Evolutionary conservation across 208 protist genomes (phyloP), one percentile per base, ranked within the genome.

Genomic region (Entamoeba invadens): DNA sequence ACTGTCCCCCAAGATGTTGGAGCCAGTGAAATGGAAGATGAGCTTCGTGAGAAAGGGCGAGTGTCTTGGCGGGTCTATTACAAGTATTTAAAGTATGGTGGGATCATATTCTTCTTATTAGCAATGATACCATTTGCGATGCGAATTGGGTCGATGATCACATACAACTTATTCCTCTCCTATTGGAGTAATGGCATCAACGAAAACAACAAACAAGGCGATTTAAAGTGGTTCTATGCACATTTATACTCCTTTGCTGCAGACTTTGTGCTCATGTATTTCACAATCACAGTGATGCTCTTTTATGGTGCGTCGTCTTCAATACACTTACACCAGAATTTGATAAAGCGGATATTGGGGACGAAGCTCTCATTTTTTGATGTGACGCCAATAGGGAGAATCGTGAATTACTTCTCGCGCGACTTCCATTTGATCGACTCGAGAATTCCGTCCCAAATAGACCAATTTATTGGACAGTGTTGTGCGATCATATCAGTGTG

Each of bases 371-470:
- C 42, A 3, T 95, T 94, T n/a, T 95, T 95, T 50, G 93, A 94
- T 92, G 57, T 38, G n/a, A 95, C 94, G 0, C 94, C 94, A 44
- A 0, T 68, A 16, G 94, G 94, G 14, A 38, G 94, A 42, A 93
- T 95, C 21, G 12, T 94, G 5, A 95, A 94, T 46, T 46, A 93
- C 4, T 94, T 95, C 47, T 87, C 57, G 25, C 92, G 91, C 25
- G 94, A 95, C 87, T 50, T 93, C 44, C 38, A 93, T 47, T 68
- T 45, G 21, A 44, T 95, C 6, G 94, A 95, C 50, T 45, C 77
- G 14, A 91, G 21, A 45, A 45, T 91, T 42, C 38, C 77, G 6
- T 45, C 38, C 0, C 38, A 42, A 45, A 8, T 91, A 45, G 77
- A 45, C 45, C 38, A 45, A 45, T 42, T 91, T 2, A 46, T 31